phyloP scores from a whole-genome alignment of 208 protist species.

The Trypanosoma vivax region DNA sequence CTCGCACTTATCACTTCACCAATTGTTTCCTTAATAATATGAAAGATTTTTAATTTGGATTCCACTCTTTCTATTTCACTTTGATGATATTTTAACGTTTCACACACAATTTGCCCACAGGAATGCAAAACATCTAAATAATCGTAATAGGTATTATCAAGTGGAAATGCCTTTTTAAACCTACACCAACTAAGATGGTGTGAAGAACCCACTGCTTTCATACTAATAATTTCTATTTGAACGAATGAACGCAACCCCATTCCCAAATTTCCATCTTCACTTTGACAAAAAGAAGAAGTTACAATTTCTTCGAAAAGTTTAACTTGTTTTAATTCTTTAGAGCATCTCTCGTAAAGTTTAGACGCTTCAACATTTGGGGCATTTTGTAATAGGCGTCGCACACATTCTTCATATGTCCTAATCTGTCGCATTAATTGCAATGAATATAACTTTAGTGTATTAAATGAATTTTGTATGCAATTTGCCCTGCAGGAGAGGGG shows the following conservation, averaged over 20 bases:
- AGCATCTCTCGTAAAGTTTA: constrained; percentile 8
- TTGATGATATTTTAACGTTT: too few relatives aligned
- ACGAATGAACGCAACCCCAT: constrained; percentile 11
- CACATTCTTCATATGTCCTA: neutral
- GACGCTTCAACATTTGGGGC: constrained; percentile 2
- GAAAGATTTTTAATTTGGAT: too few relatives aligned
- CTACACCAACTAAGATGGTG: constrained; percentile 13
- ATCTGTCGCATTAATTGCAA: constrained; percentile 1
- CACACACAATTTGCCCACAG: too few relatives aligned
- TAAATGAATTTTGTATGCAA: too few relatives aligned
- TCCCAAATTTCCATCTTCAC: neutral
- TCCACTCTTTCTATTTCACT: too few relatives aligned
- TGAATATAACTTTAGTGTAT: too few relatives aligned
- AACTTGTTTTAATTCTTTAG: constrained; percentile 5
- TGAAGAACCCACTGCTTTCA: constrained; percentile 2
- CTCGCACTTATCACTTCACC: too few relatives aligned
- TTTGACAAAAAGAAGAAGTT: constrained; percentile 7
- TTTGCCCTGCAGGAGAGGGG: too few relatives aligned
- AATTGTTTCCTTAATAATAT: too few relatives aligned
- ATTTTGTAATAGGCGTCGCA: neutral
- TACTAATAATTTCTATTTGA: constrained; percentile 13
- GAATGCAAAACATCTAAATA: constrained; percentile 14
- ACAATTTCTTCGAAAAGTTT: constrained; percentile 22
- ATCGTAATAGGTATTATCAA: constrained; percentile 18
- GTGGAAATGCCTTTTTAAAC: constrained; percentile 16